A percentile compares a stretch with the other conserved stretches of the same genome.
phyloP scores from a whole-genome alignment of 2,329 filamentous ascomycete species.

The Aspergillus udagawae region DNA sequence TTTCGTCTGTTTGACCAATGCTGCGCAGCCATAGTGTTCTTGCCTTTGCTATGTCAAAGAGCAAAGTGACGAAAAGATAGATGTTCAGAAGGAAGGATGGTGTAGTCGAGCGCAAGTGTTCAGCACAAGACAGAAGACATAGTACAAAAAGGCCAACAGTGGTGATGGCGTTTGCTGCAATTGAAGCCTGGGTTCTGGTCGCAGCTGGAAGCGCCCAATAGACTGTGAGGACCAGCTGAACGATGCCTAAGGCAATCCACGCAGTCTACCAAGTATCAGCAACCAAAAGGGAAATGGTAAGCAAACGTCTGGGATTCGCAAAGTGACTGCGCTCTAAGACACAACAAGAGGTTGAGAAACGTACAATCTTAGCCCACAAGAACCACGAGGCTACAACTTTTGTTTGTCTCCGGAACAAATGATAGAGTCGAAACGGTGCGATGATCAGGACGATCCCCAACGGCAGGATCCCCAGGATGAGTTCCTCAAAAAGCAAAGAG shows the following conservation, averaged over 20 bases:
- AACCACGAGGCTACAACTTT: constrained; percentile 33
- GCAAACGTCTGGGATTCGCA: background rate
- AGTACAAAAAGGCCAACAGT: constrained; percentile 30
- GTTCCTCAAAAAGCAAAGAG: constrained; percentile 45
- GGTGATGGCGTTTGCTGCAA: constrained; percentile 30
- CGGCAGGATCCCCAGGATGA: constrained; percentile 36
- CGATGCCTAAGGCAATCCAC: constrained; percentile 28
- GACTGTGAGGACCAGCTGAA: constrained; percentile 36
- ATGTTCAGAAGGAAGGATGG: constrained; percentile 47
- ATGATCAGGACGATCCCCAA: constrained; percentile 33
- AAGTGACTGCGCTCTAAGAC: background rate
- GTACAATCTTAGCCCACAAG: constrained; percentile 33
- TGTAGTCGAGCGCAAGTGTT: constrained; percentile 43
- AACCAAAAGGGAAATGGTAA: constrained; percentile 4
- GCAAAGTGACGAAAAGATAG: constrained; percentile 44
- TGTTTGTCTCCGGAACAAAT: constrained; percentile 31
- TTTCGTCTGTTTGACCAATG: constrained; percentile 23
- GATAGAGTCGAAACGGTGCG: constrained; percentile 31
- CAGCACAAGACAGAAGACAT: constrained; percentile 42
- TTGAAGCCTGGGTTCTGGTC: constrained; percentile 30
- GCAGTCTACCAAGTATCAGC: constrained; percentile 18
- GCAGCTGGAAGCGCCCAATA: constrained; percentile 33
- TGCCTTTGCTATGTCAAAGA: constrained; percentile 45
- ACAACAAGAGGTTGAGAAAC: constrained; percentile 12
- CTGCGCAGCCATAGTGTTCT: constrained; percentile 43